Base-by-base conservation (phyloP, 2,329 filamentous ascomycete genomes). In the Phaeoacremonium minimum region DNA sequence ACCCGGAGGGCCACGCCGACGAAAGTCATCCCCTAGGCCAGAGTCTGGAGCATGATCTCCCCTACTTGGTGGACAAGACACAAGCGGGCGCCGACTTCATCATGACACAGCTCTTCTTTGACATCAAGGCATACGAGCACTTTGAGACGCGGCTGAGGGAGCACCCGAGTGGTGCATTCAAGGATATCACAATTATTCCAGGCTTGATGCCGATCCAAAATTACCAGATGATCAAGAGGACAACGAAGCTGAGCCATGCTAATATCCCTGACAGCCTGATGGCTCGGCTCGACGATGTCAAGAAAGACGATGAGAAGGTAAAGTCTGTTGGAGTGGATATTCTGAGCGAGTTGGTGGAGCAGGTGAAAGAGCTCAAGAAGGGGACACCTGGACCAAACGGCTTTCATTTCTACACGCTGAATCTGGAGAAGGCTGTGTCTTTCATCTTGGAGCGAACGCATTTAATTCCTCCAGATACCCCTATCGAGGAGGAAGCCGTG, bases 101-200 rank as follows among this genome's bases (percentile, higher is more conserved):
- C 62, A 95, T 98, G 87, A 97, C 93, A 1, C 93, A 98, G 61
- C 73, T 98, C 7, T 97, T 96, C 63, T 98, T 95, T 60, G 89
- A 97, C 55, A 75, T 89, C 16, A 73, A 85, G 4, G 87, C 87
- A 14, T 98, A 94, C 56, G 75, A 82, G 37, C 69, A 69, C 20
- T 97, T 94, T 53, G 91, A 97, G 64, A 74, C 68, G 46, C 77
- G 73, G 34, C 61, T 98, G 47, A 73, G 89, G 42, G 77, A 83
- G 36, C 88, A 98, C 53, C 79, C 87, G 32, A 94, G 87, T 52
- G 88, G 88, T 4, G 75, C 77, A 4, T 96, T 98, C 66, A 87
- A 86, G 63, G 79, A 77, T 4, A 85, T 96, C 16, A 85, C 87
- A 6, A 94, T 98, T 48, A 86, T 98, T 38, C 91, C 93, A 0